phyloP scores from a whole-genome alignment of 768 basidiomycete species.

The Psilocybe sp. region DNA sequence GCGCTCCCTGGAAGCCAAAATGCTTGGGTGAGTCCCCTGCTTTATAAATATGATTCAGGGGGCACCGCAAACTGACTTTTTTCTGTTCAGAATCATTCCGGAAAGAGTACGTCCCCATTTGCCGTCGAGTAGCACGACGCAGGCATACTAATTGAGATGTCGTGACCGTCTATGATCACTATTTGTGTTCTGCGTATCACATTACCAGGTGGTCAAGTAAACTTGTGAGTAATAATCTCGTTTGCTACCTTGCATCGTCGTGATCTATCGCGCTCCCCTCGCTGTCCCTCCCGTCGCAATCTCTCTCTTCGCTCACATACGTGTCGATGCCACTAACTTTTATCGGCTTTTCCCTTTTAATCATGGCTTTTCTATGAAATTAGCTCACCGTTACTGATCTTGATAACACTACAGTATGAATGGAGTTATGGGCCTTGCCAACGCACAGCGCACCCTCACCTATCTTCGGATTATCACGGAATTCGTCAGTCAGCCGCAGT shows the following conservation, averaged over 20 bases:
- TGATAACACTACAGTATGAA: conserved; percentile 39
- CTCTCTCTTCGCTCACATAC: conserved; percentile 7
- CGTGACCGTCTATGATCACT: background rate
- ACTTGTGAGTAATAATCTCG: conserved; percentile 41
- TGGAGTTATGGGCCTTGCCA: conserved; percentile 87
- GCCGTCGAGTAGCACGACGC: background rate
- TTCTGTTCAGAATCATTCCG: conserved; percentile 35
- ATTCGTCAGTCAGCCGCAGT: conserved; percentile 82
- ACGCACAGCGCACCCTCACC: conserved; percentile 81
- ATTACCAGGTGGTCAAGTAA: conserved; percentile 51
- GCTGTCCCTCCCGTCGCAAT: conserved; percentile 8
- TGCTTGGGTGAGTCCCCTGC: conserved; percentile 54
- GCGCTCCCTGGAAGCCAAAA: conserved; percentile 77
- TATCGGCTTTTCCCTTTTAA: conserved; percentile 6
- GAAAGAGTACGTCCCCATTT: conserved; percentile 23
- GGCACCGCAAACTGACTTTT: conserved; percentile 10
- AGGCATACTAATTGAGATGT: conserved; percentile 2
- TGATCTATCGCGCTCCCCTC: too few species aligned
- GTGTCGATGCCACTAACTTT: conserved; percentile 11
- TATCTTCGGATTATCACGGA: conserved; percentile 79
- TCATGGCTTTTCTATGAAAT: conserved; percentile 7
- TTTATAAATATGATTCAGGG: conserved; percentile 3
- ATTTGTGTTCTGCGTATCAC: conserved; percentile 2
- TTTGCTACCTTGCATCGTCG: too few species aligned
- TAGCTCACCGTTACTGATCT: conserved; percentile 4